These are phyloP conservation scores for Solanum clarkiae DNA, from an alignment of 257 asterid genomes.

Conservation along the genomic window DNA sequence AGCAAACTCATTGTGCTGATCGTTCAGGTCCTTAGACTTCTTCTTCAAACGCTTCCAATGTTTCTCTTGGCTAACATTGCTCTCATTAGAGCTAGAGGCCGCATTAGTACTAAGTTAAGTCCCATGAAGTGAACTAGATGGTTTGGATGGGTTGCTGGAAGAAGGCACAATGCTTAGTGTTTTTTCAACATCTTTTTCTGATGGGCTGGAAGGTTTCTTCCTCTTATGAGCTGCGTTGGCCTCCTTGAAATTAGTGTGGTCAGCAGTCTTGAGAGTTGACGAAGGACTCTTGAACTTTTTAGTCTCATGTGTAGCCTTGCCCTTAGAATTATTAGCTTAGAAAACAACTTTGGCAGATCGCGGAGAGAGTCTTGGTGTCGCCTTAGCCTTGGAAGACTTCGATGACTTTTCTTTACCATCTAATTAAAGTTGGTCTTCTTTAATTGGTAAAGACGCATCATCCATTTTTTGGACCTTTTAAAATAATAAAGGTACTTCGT, in stretches of 20 bases:
- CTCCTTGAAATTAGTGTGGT: background rate
- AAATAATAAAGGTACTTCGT: background rate
- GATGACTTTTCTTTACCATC: background rate
- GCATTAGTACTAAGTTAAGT: background rate
- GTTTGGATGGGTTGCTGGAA: too few species aligned
- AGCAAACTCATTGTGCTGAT: too few species aligned
- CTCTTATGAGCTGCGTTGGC: background rate
- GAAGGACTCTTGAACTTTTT: background rate
- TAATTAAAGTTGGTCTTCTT: background rate
- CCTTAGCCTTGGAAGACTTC: background rate
- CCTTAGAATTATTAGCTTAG: background rate
- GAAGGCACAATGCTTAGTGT: background rate
- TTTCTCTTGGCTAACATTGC: background rate
- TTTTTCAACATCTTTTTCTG: background rate
- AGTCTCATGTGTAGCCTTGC: background rate
- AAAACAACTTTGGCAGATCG: background rate
- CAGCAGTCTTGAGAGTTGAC: background rate
- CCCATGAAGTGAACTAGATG: background rate
- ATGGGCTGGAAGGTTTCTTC: background rate
- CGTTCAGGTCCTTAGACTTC: too few species aligned
- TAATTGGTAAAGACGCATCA: too few species aligned
- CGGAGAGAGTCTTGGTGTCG: fast-evolving
- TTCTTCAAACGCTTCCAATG: background rate
- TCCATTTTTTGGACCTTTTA: background rate
- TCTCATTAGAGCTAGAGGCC: background rate